A percentile compares a stretch with the other conserved stretches of the same genome.
phyloP scores from a whole-genome alignment of 2,329 filamentous ascomycete species.

The Colletotrichum endophyticum region DNA sequence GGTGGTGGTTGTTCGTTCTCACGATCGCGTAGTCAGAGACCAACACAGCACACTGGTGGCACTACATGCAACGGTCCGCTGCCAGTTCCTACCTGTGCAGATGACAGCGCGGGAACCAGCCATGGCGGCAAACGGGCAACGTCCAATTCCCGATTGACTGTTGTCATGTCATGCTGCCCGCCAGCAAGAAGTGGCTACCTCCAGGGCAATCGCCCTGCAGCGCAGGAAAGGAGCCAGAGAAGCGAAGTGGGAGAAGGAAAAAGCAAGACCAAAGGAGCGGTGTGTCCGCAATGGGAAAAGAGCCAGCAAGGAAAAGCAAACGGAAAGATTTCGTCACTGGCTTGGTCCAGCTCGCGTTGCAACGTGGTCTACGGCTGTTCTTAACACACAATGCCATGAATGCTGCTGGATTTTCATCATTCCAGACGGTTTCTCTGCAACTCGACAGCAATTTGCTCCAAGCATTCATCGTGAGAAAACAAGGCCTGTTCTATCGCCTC shows the following conservation, averaged over 20 bases:
- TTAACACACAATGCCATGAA: background rate
- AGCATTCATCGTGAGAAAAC: background rate
- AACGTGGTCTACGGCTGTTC: background rate
- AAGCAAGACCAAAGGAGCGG: background rate
- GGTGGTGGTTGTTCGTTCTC: background rate
- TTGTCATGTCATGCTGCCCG: background rate
- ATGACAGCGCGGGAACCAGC: background rate
- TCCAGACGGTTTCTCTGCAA: background rate
- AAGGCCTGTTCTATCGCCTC: background rate
- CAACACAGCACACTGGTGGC: background rate
- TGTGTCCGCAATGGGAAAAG: background rate
- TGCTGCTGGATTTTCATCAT: background rate
- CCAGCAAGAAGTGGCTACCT: background rate
- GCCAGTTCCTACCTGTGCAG: background rate
- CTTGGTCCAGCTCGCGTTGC: background rate
- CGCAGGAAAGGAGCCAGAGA: background rate
- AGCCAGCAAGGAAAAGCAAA: background rate
- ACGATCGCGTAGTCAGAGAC: background rate
- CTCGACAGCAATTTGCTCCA: background rate
- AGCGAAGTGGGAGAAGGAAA: background rate
- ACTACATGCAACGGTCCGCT: background rate
- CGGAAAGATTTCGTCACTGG: background rate
- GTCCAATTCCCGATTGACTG: background rate
- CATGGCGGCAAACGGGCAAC: background rate
- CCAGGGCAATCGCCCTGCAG: background rate